phyloP scores from a whole-genome alignment of 2,329 filamentous ascomycete species.

The Orbilia ellipsospora region DNA sequence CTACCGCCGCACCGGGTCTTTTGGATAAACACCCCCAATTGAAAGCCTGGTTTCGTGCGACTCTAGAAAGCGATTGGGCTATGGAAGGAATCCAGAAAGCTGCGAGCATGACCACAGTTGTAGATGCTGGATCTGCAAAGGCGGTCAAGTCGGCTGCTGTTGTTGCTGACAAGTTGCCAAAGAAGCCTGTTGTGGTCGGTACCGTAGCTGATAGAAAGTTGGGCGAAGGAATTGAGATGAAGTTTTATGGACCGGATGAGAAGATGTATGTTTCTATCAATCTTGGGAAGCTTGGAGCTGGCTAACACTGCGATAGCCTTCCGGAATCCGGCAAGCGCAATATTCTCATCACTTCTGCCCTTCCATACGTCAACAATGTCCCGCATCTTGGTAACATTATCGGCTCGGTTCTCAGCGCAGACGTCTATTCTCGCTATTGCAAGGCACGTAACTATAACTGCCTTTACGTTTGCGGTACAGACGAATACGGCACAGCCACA shows the following conservation, averaged over 20 bases:
- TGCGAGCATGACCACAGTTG: constrained; percentile 56
- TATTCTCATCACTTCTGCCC: constrained; percentile 88
- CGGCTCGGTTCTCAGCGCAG: constrained; percentile 86
- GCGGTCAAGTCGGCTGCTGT: constrained; percentile 44
- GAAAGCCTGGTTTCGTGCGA: constrained; percentile 57
- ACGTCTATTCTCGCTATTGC: constrained; percentile 82
- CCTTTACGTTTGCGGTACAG: constrained; percentile 86
- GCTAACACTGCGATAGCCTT: constrained; percentile 55
- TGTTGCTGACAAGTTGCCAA: constrained; percentile 47
- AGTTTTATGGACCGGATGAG: constrained; percentile 56
- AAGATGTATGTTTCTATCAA: constrained; percentile 57
- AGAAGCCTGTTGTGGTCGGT: constrained; percentile 54
- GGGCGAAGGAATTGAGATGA: constrained; percentile 56
- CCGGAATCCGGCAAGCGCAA: constrained; percentile 82
- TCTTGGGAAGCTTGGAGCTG: background rate
- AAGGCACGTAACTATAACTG: constrained; percentile 82
- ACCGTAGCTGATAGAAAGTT: constrained; percentile 55
- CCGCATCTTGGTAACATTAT: constrained; percentile 91
- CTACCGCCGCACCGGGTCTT: constrained; percentile 48
- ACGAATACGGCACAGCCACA: constrained; percentile 95
- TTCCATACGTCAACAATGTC: constrained; percentile 83
- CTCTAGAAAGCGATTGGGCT: constrained; percentile 57
- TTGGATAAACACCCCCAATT: constrained; percentile 53
- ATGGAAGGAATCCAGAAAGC: constrained; percentile 59
- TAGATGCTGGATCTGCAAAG: constrained; percentile 39